A percentile compares a stretch with the other conserved stretches of the same genome.
Evolutionary conservation across 768 basidiomycete genomes (phyloP).

Genomic region (Chalciporus pseudorubinellus): DNA sequence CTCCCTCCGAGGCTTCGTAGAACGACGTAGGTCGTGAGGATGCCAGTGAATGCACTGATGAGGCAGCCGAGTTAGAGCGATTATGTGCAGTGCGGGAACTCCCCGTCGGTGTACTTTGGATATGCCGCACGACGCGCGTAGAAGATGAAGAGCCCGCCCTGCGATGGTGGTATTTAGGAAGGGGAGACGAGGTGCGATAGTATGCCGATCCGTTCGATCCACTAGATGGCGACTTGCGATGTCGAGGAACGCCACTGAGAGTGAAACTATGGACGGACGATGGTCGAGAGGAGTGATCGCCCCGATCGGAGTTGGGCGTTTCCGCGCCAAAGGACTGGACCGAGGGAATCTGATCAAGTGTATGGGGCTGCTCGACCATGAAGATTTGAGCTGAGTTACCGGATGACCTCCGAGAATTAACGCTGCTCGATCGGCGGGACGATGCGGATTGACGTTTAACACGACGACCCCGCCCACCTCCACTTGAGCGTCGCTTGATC

Average conservation of each 20-base stretch:
- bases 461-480: slow-evolving; percentile 46
- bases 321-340: slow-evolving; percentile 75
- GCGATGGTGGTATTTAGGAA: slow-evolving; percentile 72
- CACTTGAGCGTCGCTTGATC: slow-evolving; percentile 52
- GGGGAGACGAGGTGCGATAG: slow-evolving; percentile 68
- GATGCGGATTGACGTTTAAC: slow-evolving; percentile 69
- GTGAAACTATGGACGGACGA: slow-evolving; percentile 83
- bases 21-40: slow-evolving; percentile 79
- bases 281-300: slow-evolving; percentile 75
- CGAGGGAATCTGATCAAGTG: too few relatives aligned
- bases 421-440: slow-evolving; percentile 86
- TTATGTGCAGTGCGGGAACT: slow-evolving; percentile 50
- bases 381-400: slow-evolving; percentile 45
- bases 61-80: slow-evolving; percentile 74
- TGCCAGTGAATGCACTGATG: slow-evolving; percentile 70
- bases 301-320: slow-evolving; percentile 86
- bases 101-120: slow-evolving; percentile 38
- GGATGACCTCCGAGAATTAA: slow-evolving; percentile 79
- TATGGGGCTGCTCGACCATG: slow-evolving; percentile 62
- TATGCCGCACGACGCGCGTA: slow-evolving; percentile 72
- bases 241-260: slow-evolving; percentile 48
- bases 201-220: slow-evolving; percentile 72
- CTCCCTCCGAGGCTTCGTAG: slow-evolving; percentile 71
- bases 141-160: slow-evolving; percentile 80
- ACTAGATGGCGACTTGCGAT: slow-evolving; percentile 73